These are phyloP conservation scores for Furcasterigmium furcatum DNA, from an alignment of 2,329 filamentous ascomycete species.

Conservation along the genomic window DNA sequence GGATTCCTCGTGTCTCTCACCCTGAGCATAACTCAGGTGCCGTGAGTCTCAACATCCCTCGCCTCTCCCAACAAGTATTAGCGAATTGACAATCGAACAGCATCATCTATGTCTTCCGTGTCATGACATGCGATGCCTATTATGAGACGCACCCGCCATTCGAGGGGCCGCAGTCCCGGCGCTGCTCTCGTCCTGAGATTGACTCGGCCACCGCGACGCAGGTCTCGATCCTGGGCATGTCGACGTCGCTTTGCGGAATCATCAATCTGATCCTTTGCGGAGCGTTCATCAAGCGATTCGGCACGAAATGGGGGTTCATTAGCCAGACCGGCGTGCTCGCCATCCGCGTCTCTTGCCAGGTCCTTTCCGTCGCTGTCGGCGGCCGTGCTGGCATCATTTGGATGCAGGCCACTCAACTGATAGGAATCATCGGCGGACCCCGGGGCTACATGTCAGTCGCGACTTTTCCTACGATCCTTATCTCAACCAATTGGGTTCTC, in stretches of 20 bases:
- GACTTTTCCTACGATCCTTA: neutral
- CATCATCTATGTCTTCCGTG: constrained; percentile 62
- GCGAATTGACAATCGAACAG: constrained; percentile 15
- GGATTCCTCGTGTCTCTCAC: constrained; percentile 56
- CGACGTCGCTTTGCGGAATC: constrained; percentile 65
- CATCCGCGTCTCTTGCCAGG: constrained; percentile 60
- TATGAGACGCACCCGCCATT: constrained; percentile 56
- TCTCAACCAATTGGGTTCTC: neutral
- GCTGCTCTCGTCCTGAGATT: constrained; percentile 60
- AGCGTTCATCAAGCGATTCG: constrained; percentile 63
- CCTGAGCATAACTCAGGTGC: constrained; percentile 46
- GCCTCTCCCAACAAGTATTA: too few relatives aligned
- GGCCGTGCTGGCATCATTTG: constrained; percentile 62
- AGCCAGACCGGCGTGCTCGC: constrained; percentile 64
- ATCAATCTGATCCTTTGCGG: constrained; percentile 66
- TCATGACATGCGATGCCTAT: constrained; percentile 71
- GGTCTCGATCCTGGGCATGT: constrained; percentile 62
- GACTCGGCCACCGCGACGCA: constrained; percentile 61
- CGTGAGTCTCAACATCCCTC: constrained; percentile 29
- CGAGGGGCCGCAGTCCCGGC: constrained; percentile 38
- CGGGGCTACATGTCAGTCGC: constrained; percentile 58
- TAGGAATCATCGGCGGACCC: constrained; percentile 66
- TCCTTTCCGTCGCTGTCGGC: constrained; percentile 60
- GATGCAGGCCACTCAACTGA: constrained; percentile 64
- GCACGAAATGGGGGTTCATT: constrained; percentile 59